phyloP scores from a whole-genome alignment of 768 basidiomycete species.

The Cantharellus cinnabarinus region DNA sequence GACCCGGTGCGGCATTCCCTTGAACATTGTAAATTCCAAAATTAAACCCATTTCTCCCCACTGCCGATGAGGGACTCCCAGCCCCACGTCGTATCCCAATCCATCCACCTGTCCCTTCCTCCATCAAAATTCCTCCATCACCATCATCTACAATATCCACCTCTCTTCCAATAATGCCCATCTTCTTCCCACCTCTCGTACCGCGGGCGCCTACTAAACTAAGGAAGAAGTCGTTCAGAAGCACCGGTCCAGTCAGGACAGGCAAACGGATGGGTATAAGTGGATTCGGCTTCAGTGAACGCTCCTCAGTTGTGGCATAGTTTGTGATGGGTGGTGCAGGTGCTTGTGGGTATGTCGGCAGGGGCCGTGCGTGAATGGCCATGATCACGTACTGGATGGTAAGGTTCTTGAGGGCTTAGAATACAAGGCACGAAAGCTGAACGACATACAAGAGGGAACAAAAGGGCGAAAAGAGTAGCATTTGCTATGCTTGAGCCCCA shows the following conservation, averaged over 20 bases:
- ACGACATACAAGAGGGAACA: slow-evolving; percentile 51
- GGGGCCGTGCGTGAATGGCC: slow-evolving; percentile 59
- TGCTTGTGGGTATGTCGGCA: slow-evolving; percentile 58
- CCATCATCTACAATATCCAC: not conserved
- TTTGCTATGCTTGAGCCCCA: slow-evolving; percentile 58
- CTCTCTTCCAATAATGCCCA: not conserved
- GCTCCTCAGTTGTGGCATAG: not conserved
- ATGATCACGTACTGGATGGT: slow-evolving; percentile 56
- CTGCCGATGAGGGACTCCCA: not conserved
- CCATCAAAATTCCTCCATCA: not conserved
- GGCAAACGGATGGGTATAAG: slow-evolving; percentile 64
- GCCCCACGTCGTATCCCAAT: not conserved
- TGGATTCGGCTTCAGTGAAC: slow-evolving; percentile 17
- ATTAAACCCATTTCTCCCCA: not conserved
- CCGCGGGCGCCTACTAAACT: not conserved
- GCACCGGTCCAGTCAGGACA: slow-evolving; percentile 27
- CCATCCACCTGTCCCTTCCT: not conserved
- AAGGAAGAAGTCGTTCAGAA: not conserved
- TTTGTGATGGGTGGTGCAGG: slow-evolving; percentile 12
- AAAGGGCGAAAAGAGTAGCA: slow-evolving; percentile 61
- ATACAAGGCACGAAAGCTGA: not conserved
- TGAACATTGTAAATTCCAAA: not conserved
- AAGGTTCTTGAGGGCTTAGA: not conserved
- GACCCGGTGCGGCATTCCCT: not conserved
- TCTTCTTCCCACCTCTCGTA: not conserved